phyloP scores from a whole-genome alignment of 805 yeast genomes.

The Yamadazyma akitaensis region DNA sequence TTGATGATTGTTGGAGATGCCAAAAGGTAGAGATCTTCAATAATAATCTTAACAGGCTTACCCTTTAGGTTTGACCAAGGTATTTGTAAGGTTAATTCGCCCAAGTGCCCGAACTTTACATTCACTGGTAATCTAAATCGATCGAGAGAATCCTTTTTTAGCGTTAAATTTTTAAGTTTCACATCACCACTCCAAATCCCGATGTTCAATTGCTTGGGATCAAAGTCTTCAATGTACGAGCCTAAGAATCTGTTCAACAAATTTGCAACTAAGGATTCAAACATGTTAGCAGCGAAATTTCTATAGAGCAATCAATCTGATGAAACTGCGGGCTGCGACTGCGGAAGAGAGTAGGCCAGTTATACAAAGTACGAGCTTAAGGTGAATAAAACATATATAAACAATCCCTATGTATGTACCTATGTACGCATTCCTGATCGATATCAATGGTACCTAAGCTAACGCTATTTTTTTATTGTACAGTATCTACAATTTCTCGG shows the following conservation, averaged over 20 bases:
- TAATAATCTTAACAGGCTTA: slow-evolving; percentile 83
- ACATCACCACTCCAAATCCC: slow-evolving; percentile 99
- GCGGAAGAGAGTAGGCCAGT: too few species aligned
- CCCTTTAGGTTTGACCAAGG: slow-evolving; percentile 96
- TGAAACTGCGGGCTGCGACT: background rate
- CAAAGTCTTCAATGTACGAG: slow-evolving; percentile 88
- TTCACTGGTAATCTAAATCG: slow-evolving; percentile 81
- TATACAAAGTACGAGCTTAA: too few species aligned
- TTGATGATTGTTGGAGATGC: slow-evolving; percentile 66
- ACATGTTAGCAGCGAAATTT: slow-evolving; percentile 35
- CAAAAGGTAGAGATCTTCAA: slow-evolving; percentile 82
- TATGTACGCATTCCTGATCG: too few species aligned
- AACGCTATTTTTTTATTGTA: too few species aligned
- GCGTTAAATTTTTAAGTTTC: slow-evolving; percentile 67
- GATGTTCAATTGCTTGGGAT: slow-evolving; percentile 88
- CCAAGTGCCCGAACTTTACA: slow-evolving; percentile 85
- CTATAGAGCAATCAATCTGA: background rate
- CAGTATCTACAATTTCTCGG: too few species aligned
- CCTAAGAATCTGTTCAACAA: slow-evolving; percentile 62
- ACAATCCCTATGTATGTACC: too few species aligned
- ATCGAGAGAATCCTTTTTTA: slow-evolving; percentile 88
- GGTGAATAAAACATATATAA: too few species aligned
- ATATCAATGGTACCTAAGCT: too few species aligned
- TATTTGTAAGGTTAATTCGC: slow-evolving; percentile 82
- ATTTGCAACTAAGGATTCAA: slow-evolving; percentile 64